Conservation (phyloP, 164 flowering plant species). For the Annona squamosa region DNA sequence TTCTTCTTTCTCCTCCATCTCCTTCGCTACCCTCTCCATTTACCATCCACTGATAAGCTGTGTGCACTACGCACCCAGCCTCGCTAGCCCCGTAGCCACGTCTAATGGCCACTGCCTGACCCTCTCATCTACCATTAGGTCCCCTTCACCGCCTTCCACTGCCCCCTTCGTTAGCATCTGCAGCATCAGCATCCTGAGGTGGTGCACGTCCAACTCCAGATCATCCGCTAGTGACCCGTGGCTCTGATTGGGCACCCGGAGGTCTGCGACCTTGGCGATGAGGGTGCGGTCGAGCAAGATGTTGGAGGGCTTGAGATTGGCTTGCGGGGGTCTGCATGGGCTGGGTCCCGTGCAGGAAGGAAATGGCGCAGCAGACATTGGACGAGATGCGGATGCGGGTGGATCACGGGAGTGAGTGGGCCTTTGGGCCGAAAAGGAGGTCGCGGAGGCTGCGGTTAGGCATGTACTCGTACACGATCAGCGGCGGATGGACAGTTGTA, state of each 20-base stretch:
- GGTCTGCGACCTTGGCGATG: slow-evolving; percentile 42
- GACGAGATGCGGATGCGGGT: slow-evolving; percentile 47
- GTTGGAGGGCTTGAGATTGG: slow-evolving; percentile 36
- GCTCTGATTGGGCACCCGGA: slow-evolving; percentile 1
- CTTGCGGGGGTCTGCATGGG: slow-evolving; percentile 45
- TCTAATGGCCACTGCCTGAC: slow-evolving; percentile 62
- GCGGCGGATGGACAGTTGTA: slow-evolving; percentile 24
- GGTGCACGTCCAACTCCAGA: slow-evolving; percentile 27
- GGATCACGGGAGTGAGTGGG: slow-evolving; percentile 35
- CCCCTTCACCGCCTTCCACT: slow-evolving; percentile 17
- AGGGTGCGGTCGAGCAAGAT: slow-evolving; percentile 51
- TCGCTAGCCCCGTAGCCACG: slow-evolving; percentile 36
- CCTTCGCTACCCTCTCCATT: slow-evolving; percentile 19
- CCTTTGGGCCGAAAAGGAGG: slow-evolving; percentile 22
- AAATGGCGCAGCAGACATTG: slow-evolving; percentile 38
- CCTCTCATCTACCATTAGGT: slow-evolving; percentile 31
- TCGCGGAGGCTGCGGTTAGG: slow-evolving; percentile 47
- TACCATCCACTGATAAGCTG: slow-evolving; percentile 4
- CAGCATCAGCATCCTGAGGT: slow-evolving; percentile 44
- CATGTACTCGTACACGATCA: slow-evolving; percentile 56
- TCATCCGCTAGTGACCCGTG: background rate
- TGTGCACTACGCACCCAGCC: slow-evolving; percentile 37
- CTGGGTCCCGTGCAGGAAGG: slow-evolving; percentile 43
- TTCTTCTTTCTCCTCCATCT: slow-evolving; percentile 16
- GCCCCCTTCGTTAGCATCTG: slow-evolving; percentile 49